A percentile compares a stretch with the other conserved stretches of the same genome.
phyloP scores from a whole-genome alignment of 257 asterid species.

The Ehretia macrophylla region DNA sequence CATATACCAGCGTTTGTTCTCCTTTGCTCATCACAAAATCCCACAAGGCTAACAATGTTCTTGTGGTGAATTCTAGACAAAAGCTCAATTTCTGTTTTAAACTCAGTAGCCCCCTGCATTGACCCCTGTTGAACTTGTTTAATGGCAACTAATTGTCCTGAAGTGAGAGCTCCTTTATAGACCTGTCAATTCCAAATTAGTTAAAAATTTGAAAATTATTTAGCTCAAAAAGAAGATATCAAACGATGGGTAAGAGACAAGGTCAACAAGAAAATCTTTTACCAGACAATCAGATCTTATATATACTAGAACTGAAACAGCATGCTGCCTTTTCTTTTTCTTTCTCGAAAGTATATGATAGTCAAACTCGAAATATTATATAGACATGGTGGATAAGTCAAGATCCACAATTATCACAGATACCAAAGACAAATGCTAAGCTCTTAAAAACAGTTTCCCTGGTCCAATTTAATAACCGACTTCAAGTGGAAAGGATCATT shows the following conservation, averaged over 20 bases:
- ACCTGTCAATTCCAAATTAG: constrained; percentile 42
- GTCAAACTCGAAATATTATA: no score
- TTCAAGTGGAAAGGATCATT: no score
- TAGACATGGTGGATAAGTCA: no score
- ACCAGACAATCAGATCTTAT: no score
- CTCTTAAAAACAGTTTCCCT: not conserved
- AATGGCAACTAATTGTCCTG: constrained; percentile 69
- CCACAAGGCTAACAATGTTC: constrained; percentile 84
- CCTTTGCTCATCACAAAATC: constrained; percentile 93
- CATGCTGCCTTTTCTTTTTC: no score
- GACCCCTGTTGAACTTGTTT: constrained; percentile 92
- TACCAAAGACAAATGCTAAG: not conserved
- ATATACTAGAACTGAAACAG: no score
- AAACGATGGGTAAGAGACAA: not conserved
- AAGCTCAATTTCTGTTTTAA: constrained; percentile 90
- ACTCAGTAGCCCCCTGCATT: constrained; percentile 83
- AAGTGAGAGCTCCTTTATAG: constrained; percentile 52
- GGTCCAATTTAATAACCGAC: no score
- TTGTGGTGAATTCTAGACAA: constrained; percentile 86
- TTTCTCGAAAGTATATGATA: no score
- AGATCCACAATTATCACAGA: no score
- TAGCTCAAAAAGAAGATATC: not conserved
- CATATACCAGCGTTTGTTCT: constrained; percentile 86
- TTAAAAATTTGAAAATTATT: constrained; percentile 7
- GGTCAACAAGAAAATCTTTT: no score